phyloP scores from a whole-genome alignment of 768 basidiomycete species.

The Rhodotorula sphaerocarpa region DNA sequence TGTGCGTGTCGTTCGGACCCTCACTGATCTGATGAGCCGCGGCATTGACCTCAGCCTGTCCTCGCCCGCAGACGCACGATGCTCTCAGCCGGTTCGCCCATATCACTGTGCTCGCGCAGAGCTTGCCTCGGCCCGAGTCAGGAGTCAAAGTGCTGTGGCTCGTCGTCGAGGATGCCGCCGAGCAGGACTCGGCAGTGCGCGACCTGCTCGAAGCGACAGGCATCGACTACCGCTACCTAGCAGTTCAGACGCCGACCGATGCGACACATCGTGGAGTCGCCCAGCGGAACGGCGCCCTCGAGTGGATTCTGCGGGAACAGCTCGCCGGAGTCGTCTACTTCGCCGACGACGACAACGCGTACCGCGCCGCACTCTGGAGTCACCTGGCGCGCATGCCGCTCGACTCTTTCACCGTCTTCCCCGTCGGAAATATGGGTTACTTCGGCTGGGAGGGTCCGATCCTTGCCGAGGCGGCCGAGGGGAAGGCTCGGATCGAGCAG shows the following conservation, averaged over 20 bases:
- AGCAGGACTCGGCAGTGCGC: not conserved
- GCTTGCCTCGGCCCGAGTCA: too few species aligned
- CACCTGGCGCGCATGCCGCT: not conserved
- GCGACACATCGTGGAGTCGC: not conserved
- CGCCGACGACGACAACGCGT: conserved; percentile 12
- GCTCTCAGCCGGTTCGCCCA: too few species aligned
- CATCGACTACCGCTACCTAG: not conserved
- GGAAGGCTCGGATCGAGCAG: not conserved
- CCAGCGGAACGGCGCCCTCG: conserved; percentile 3
- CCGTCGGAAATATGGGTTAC: conserved; percentile 5
- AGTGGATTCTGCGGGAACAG: not conserved
- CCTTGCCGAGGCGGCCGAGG: too few species aligned
- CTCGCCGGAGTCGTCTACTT: conserved; percentile 9
- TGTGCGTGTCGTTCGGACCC: too few species aligned
- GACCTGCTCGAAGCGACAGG: not conserved
- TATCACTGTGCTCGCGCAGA: too few species aligned
- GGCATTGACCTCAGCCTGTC: too few species aligned
- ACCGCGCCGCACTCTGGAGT: not conserved
- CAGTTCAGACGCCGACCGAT: not conserved
- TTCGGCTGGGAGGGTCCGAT: not conserved
- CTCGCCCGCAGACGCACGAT: too few species aligned
- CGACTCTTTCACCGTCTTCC: not conserved
- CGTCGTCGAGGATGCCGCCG: not conserved
- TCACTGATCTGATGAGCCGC: too few species aligned
- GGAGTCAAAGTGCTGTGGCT: not conserved